phyloP scores from a whole-genome alignment of 2,329 filamentous ascomycete species.

The Aspergillus calidoustus region DNA sequence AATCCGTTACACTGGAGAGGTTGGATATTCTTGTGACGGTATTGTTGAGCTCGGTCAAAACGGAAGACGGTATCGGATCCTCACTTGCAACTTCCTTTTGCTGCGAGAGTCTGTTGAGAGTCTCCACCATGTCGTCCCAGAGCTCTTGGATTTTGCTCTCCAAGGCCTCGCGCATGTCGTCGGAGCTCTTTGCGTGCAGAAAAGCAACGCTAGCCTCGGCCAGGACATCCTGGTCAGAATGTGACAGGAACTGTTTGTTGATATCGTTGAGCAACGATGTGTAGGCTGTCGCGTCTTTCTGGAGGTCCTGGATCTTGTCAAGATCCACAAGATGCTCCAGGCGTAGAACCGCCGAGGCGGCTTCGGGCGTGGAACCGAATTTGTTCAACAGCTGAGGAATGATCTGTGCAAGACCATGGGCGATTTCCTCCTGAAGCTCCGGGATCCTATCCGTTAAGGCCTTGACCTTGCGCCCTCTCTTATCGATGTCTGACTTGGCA shows the following conservation, averaged over 20 bases:
- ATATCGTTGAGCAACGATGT: conserved; percentile 85
- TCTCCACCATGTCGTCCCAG: conserved; percentile 82
- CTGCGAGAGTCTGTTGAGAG: conserved; percentile 72
- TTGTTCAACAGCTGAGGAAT: conserved; percentile 90
- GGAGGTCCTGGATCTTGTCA: conserved; percentile 83
- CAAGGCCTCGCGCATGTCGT: conserved; percentile 84
- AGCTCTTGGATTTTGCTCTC: conserved; percentile 78
- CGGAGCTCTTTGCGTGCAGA: conserved; percentile 81
- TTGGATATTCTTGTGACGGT: conserved; percentile 80
- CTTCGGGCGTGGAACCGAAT: conserved; percentile 85
- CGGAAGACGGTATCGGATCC: conserved; percentile 67
- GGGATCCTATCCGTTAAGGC: conserved; percentile 63
- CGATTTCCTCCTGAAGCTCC: conserved; percentile 77
- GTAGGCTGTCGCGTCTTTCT: conserved; percentile 82
- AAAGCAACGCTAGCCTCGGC: conserved; percentile 82
- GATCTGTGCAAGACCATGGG: conserved; percentile 73
- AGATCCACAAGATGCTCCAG: conserved; percentile 86
- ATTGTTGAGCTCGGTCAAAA: conserved; percentile 72
- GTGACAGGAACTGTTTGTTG: conserved; percentile 90
- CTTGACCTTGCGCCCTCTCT: conserved; percentile 61
- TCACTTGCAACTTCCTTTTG: conserved; percentile 73
- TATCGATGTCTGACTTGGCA: conserved; percentile 63
- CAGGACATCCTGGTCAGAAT: conserved; percentile 83
- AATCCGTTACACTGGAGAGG: conserved; percentile 78
- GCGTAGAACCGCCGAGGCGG: conserved; percentile 82